phyloP scores from a whole-genome alignment of 2,329 filamentous ascomycete species.

The Ceratocystis variospora region DNA sequence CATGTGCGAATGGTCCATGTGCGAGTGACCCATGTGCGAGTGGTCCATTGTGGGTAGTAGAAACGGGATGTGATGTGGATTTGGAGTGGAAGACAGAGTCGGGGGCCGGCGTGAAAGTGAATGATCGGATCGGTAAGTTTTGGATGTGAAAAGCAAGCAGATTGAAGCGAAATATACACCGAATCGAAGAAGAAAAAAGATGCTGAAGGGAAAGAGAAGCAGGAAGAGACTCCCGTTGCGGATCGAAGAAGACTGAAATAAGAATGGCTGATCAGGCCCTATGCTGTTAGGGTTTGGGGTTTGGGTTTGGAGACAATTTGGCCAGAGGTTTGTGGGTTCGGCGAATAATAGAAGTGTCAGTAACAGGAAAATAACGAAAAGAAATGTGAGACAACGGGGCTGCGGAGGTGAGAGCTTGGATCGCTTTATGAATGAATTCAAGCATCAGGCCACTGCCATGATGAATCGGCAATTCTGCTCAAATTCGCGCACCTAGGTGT shows the following conservation, averaged over 20 bases:
- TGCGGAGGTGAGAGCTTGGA: background rate
- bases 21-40: slow-evolving; percentile 29
- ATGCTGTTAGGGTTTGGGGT: background rate
- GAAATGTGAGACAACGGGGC: background rate
- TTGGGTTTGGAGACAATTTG: background rate
- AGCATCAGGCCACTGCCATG: background rate
- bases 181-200: background rate
- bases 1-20: slow-evolving; percentile 34
- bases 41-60: slow-evolving; percentile 14
- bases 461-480: slow-evolving; percentile 9
- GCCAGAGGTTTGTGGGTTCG: background rate
- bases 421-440: background rate
- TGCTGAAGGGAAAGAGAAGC: background rate
- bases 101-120: background rate
- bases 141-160: background rate
- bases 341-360: background rate
- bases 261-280: background rate
- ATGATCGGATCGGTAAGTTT: background rate
- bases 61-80: background rate
- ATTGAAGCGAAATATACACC: background rate
- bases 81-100: background rate
- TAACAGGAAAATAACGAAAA: background rate
- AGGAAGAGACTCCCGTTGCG: background rate
- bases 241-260: background rate
- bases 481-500: slow-evolving; percentile 12